Base-by-base conservation (phyloP, 1,284 basidiomycete genomes). In the Malassezia japonica region DNA sequence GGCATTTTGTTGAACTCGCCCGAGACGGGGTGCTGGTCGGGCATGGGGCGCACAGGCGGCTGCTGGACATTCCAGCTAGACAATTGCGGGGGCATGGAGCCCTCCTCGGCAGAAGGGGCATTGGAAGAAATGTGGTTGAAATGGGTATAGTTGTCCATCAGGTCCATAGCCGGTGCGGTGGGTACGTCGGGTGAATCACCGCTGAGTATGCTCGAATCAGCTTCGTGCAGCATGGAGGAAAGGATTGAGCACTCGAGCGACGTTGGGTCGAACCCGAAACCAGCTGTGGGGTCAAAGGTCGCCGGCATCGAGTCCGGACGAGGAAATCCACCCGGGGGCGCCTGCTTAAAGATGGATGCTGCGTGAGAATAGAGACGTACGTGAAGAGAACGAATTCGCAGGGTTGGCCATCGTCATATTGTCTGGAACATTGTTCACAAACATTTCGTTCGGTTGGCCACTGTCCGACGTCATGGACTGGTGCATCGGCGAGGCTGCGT, bases 211-310 rank as follows among this genome's bases (percentile, higher is more conserved):
- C 50, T 43, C 24, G 62, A 50, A 34, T 72, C 70, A 15, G 66
- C 60, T 12, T 67, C 68, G 34, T 71, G 70, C 33, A 92, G 78
- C 73, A 92, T 91, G n/a, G 84, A 83, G 29, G 85, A 86, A 6
- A 92, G 79, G 56, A 91, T 89, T 40, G 86, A 87, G 74, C 91
- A 91, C 70, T 92, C 89, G 54, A 90, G 78, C 71, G 88, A 89
- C 13, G 67, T 83, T 79, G 23, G 81, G 60, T 87, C 78, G 7
- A 81, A 77, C 56, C 83, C 48, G 15, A 41, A 50, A 6, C 38
- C 40, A 6, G 47, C 7, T 2, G 16, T 23, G 3, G 37, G 16
- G 18, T 48, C 47, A 18, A 41, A 34, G 1, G 47, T 20, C 32
- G 29, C 27, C 12, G 28, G 21, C 5, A 23, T 33, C 8, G 33